Conservation (phyloP, 345 rosid species). For the Salix arbutifolia region DNA sequence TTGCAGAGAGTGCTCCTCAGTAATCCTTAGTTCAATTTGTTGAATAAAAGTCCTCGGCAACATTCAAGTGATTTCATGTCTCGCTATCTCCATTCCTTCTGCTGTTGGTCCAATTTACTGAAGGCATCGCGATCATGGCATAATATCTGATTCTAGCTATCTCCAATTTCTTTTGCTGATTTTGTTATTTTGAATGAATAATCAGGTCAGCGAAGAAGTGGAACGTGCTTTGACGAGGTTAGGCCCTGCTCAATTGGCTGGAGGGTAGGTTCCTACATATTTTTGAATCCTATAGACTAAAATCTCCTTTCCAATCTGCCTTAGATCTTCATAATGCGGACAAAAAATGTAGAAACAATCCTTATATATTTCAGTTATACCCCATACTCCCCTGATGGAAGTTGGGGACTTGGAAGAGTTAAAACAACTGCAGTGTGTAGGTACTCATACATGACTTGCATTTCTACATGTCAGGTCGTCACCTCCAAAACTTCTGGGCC, state of each 20-base stretch:
- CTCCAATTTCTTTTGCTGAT: neutral
- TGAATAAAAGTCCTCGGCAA: neutral
- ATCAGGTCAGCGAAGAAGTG: slow-evolving; percentile 91
- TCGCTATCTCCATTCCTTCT: neutral
- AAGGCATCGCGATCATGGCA: neutral
- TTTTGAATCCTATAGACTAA: slow-evolving; percentile 2
- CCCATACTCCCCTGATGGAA: neutral
- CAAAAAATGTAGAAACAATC: neutral
- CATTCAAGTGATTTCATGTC: neutral
- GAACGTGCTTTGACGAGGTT: slow-evolving; percentile 79
- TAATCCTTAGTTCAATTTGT: neutral
- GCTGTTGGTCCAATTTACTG: neutral
- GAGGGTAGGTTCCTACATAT: slow-evolving; percentile 39
- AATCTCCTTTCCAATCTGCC: neutral
- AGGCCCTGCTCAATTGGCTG: slow-evolving; percentile 47
- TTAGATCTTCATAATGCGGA: neutral
- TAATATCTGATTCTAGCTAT: neutral
- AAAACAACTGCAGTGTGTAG: neutral
- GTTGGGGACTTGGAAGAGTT: neutral
- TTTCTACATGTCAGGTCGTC: slow-evolving; percentile 40
- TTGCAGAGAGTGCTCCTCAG: neutral
- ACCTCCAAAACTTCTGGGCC: slow-evolving; percentile 55
- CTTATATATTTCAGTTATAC: neutral
- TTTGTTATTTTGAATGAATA: slow-evolving; percentile 1
- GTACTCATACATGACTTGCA: neutral